Evolutionary conservation across 106 monocot genomes (phyloP), one percentile per base, ranked within the genome.

Genomic region (Posidonia australis): DNA sequence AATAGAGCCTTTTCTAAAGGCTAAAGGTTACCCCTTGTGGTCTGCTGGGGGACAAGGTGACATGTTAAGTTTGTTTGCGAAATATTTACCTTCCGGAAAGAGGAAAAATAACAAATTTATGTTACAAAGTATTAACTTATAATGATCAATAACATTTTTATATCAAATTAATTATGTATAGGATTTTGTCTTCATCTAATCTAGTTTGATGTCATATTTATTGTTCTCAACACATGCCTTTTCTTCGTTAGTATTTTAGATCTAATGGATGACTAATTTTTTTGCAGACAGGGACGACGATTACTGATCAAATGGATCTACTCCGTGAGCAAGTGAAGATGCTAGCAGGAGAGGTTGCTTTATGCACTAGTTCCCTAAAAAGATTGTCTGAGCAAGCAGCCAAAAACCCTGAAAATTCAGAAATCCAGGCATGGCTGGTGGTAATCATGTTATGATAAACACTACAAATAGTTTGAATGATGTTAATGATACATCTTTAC

Each of bases 281-380:
- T 49, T 58, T 77, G 45, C 80, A 98, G 96, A 85, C 87, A 51
- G 90, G 90, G 45, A 79, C 82, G 68, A 98, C 90, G 21, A 88
- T 91, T 46, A 73, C 78, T 7, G 98, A 99, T 77, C 91, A 91
- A 76, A 88, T 91, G 71, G 98, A 99, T 81, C 85, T 99, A 67
- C 81, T 99, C 13, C 65, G 76, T 9, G 98, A 99, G 65, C 87
- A 91, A 77, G 73, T 99, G n/a, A 99, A 91, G 72, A 85, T 92
- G 84, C 63, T 99, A 67, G 81, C 87, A 57, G 98, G 91, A 25
- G 98, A 99, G 68, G 79, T 99, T 68, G 98, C 98, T 66, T 58
- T 99, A 1, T 75, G 80, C 74, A 79, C 85, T 60, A 99, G 98
- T 77, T 87, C 91, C 19, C 78, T 91, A 63, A 98, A 98, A 70